Base-by-base conservation (phyloP, 140 eudicot species). In the Oenanthe javanica region DNA sequence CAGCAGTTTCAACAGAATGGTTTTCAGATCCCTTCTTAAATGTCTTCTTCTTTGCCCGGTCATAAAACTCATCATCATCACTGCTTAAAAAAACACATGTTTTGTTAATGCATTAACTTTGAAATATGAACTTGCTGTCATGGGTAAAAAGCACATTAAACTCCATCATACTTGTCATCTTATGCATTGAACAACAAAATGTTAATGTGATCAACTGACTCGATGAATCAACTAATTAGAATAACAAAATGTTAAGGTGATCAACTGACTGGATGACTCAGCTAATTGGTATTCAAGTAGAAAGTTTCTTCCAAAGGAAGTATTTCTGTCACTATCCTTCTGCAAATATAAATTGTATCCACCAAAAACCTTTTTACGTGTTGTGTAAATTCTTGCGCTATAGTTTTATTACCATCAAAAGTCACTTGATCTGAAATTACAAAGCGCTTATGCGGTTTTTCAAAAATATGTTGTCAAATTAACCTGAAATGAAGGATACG, bases 41-140 rank as follows among this genome's bases (percentile, higher is more conserved):
- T 3, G 87, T 79, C 84, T 90, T 92, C 88, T 88, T 85, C 84
- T 81, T 82, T 78, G 98, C 92, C 82, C 98, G 99, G 72, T 95
- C 99, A 85, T 93, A 95, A 83, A 95, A 95, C 61, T 95, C 99
- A 83, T 95, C 99, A 83, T 95, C 99, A 80, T 93, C 99, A 85
- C 99, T 95, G 91, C 19, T 67, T 57, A 45, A 45, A 75, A 12
- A 36, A 12, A 36, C 2, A n/a, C 8, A 63, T 47, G 31, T 11
- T 48, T 5, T 10, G 46, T 76, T 31, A 18, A 57, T 46, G 72
- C 61, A 75, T 75, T n/a, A 59, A 54, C 72, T 27, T 57, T 15
- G 27, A 36, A 36, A 36, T 36, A 45, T 0, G 19, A 13, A 13
- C 19, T 23, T 67, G 27, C 9, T 10, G 42, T 66, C 72, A 66